These are phyloP conservation scores for Suhomyces atakaporum DNA, from an alignment of 1,139 yeast species.

Conservation along the genomic window DNA sequence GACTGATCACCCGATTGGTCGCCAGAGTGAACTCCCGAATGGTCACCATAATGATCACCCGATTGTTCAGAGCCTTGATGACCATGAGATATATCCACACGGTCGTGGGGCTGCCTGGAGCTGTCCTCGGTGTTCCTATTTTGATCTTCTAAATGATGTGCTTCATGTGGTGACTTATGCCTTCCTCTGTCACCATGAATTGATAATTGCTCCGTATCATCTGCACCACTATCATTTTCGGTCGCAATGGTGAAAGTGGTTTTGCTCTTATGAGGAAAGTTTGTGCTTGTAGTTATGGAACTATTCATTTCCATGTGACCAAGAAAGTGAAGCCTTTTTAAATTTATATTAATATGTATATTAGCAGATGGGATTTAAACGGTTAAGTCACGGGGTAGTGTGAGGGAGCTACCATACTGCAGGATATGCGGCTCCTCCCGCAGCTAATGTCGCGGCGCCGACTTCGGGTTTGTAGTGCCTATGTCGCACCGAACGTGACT, in stretches of 20 bases:
- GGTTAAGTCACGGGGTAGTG: slow-evolving; percentile 10
- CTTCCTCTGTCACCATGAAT: background rate
- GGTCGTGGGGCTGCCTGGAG: too few relatives aligned
- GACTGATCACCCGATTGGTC: slow-evolving; percentile 3
- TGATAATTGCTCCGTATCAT: background rate
- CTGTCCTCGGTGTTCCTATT: too few relatives aligned
- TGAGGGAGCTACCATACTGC: too few relatives aligned
- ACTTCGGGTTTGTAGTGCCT: slow-evolving; percentile 1
- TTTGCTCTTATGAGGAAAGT: slow-evolving; percentile 7
- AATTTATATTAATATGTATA: background rate
- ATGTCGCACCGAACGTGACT: slow-evolving; percentile 7
- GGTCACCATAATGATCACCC: background rate
- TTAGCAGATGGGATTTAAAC: background rate
- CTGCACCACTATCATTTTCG: slow-evolving; percentile 2
- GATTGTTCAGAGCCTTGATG: slow-evolving; percentile 2
- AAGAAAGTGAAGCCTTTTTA: background rate
- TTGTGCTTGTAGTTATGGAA: slow-evolving; percentile 6
- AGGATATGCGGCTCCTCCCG: too few relatives aligned
- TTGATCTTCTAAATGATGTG: background rate
- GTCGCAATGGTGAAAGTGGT: slow-evolving; percentile 14
- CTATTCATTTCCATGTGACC: slow-evolving; percentile 5
- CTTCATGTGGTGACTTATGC: slow-evolving; percentile 4
- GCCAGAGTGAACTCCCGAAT: slow-evolving; percentile 4
- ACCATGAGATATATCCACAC: too few relatives aligned
- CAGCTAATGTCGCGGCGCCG: too few relatives aligned